Evolutionary conservation across 2,329 filamentous ascomycete genomes (phyloP).

Genomic region (Graphilbum fragrans): DNA sequence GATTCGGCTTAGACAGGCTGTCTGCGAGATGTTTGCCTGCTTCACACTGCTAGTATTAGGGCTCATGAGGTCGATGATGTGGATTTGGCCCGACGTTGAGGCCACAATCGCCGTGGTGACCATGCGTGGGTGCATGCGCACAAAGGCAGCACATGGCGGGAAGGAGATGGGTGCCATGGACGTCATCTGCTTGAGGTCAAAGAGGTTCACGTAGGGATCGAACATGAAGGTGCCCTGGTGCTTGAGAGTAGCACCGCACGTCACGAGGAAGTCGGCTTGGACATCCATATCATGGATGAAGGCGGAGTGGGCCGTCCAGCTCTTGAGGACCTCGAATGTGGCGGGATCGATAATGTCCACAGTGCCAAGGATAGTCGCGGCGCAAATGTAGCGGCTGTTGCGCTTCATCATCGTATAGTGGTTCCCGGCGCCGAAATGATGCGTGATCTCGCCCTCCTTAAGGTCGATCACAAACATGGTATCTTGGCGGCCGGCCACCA

Average conservation of each 20-base stretch:
- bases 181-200: constrained; percentile 81
- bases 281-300: constrained; percentile 96
- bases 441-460: constrained; percentile 57
- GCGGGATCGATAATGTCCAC: constrained; percentile 78
- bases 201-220: constrained; percentile 89
- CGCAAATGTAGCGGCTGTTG: constrained; percentile 72
- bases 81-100: constrained; percentile 84
- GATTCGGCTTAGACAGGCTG: constrained; percentile 62
- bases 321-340: constrained; percentile 66
- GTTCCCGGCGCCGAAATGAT: constrained; percentile 39
- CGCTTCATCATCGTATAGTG: constrained; percentile 90
- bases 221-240: constrained; percentile 67
- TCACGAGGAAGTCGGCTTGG: constrained; percentile 87
- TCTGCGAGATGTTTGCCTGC: constrained; percentile 63
- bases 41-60: constrained; percentile 77
- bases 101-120: constrained; percentile 90
- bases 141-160: constrained; percentile 83
- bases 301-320: constrained; percentile 82
- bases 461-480: constrained; percentile 69
- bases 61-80: constrained; percentile 92
- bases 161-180: constrained; percentile 86
- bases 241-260: constrained; percentile 82
- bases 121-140: constrained; percentile 93
- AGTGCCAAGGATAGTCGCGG: constrained; percentile 69
- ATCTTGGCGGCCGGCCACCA: constrained; percentile 78